phyloP scores from a whole-genome alignment of 768 basidiomycete genomes.

The Pisolithus microcarpus region DNA sequence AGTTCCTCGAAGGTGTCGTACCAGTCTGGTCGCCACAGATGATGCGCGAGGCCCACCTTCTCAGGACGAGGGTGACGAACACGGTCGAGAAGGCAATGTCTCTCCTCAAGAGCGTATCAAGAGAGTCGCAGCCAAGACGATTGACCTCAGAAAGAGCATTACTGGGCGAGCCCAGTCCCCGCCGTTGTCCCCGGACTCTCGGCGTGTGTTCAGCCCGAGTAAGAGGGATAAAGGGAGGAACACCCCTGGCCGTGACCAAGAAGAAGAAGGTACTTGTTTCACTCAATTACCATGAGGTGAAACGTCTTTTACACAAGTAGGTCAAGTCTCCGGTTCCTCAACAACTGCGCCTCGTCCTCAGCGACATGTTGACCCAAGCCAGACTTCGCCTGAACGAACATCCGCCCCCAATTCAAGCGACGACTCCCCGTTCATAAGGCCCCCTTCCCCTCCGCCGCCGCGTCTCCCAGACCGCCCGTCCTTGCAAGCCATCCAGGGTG shows the following conservation, averaged over 20 bases:
- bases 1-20: conserved; percentile 17
- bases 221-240: conserved; percentile 46
- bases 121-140: conserved; percentile 50
- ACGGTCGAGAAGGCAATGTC: conserved; percentile 19
- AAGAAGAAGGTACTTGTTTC: conserved; percentile 24
- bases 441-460: conserved; percentile 56
- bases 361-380: conserved; percentile 4
- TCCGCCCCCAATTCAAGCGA: conserved; percentile 25
- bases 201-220: conserved; percentile 50
- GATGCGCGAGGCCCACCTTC: conserved; percentile 26
- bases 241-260: conserved; percentile 19
- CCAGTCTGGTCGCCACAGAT: conserved; percentile 8
- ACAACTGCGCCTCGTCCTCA: conserved; percentile 18
- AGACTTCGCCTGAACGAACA: conserved; percentile 2
- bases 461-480: conserved; percentile 35
- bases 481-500: conserved; percentile 51
- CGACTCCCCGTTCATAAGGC: conserved; percentile 65
- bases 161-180: conserved; percentile 33
- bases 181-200: conserved; percentile 31
- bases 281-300: conserved; percentile 13
- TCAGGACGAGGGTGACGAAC: conserved; percentile 24
- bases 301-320: conserved; percentile 7
- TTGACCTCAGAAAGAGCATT: conserved; percentile 57
- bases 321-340: conserved; percentile 13
- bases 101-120: conserved; percentile 42